Conservation (phyloP, 129 eudicot genomes). For the Pulicaria dysenterica region DNA sequence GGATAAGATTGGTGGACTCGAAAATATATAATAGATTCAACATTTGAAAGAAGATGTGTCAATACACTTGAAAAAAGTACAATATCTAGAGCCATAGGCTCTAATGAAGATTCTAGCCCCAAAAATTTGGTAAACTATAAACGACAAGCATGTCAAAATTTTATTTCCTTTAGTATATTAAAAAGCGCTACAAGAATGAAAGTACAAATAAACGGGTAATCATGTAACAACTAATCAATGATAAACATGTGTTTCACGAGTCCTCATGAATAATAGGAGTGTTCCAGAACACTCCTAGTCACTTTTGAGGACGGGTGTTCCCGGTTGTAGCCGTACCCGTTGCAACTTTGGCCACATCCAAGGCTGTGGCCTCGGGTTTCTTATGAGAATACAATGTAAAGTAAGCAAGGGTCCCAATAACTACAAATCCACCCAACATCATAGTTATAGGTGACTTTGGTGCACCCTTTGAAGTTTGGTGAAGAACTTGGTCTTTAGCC, state of each 20-base stretch:
- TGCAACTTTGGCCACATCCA: constrained; percentile 69
- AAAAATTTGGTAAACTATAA: no score
- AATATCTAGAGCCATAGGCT: no score
- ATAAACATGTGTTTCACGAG: constrained; percentile 12
- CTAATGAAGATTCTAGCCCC: no score
- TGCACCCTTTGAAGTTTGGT: constrained; percentile 52
- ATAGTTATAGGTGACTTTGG: constrained; percentile 47
- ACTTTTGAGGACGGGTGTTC: constrained; percentile 62
- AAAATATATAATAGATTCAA: no score
- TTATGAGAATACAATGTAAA: constrained; percentile 63
- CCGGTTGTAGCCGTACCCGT: constrained; percentile 46
- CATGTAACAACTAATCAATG: constrained; percentile 6
- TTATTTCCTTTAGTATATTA: constrained; percentile 25
- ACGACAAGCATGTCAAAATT: not conserved
- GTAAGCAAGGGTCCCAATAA: constrained; percentile 45
- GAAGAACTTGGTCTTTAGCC: constrained; percentile 54
- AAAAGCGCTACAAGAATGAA: constrained; percentile 5
- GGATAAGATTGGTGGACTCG: no score
- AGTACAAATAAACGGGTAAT: constrained; percentile 23
- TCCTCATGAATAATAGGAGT: not conserved
- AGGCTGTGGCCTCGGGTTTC: constrained; percentile 77
- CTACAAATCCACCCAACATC: constrained; percentile 59
- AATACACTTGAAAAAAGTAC: no score
- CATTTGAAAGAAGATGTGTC: no score
- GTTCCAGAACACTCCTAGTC: constrained; percentile 9